Evolutionary conservation across 345 rosid species (phyloP).

Genomic region (Acer negundo): DNA sequence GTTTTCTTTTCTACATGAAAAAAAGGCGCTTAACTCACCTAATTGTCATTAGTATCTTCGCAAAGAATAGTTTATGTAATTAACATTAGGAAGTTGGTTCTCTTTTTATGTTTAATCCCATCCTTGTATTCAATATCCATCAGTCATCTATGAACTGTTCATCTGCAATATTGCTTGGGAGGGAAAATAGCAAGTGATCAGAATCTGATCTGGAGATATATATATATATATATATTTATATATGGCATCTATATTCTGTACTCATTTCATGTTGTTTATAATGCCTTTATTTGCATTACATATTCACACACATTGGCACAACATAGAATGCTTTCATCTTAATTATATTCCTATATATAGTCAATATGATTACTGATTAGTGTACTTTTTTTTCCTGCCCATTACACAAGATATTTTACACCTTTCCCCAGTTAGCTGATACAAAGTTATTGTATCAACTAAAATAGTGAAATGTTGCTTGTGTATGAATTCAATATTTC

Average conservation of each 20-base stretch:
- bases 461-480: neutral
- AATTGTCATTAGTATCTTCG: neutral
- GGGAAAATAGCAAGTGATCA: neutral
- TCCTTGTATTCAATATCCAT: neutral
- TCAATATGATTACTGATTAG: neutral
- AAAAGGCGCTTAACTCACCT: neutral
- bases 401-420: neutral
- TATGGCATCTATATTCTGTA: constrained; percentile 2
- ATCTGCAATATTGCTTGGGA: neutral
- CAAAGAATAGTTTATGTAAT: neutral
- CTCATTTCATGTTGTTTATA: neutral
- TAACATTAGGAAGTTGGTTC: neutral
- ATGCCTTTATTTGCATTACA: neutral
- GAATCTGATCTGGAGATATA: neutral
- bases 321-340: neutral
- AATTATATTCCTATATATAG: neutral
- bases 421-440: neutral
- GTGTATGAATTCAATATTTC: neutral
- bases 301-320: neutral
- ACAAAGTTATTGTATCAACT: neutral
- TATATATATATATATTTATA: too few species aligned
- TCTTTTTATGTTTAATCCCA: neutral
- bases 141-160: neutral
- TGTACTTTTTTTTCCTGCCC: constrained; percentile 3
- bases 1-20: neutral